A percentile compares a stretch with the other conserved stretches of the same genome.
Conservation (phyloP, 139 green algal species). For the Picochlorum sp. region DNA sequence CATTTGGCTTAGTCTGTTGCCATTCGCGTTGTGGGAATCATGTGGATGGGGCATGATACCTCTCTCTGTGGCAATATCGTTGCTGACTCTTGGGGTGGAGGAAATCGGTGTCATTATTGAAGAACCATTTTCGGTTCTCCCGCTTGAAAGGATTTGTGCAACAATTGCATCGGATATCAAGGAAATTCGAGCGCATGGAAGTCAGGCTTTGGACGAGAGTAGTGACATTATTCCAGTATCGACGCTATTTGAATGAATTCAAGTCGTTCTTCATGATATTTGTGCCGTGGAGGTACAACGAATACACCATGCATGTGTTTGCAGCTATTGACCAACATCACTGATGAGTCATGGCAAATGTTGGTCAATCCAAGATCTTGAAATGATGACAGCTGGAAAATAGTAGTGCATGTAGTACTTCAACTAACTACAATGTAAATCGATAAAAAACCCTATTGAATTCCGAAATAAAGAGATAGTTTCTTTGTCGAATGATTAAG, state of each 20-base stretch:
- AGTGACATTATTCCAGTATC: not conserved
- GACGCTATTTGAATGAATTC: not conserved
- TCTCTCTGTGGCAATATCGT: constrained; percentile 33
- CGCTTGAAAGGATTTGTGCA: constrained; percentile 8
- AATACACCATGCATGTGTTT: too few relatives aligned
- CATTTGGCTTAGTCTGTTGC: constrained; percentile 70
- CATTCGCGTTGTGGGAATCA: constrained; percentile 53
- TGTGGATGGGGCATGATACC: constrained; percentile 34
- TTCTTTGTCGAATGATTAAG: not conserved
- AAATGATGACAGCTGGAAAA: not conserved
- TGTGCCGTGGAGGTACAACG: too few relatives aligned
- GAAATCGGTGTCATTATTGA: constrained; percentile 22
- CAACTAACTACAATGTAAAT: not conserved
- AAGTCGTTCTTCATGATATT: too few relatives aligned
- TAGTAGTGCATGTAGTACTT: not conserved
- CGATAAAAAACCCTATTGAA: not conserved
- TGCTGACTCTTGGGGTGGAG: constrained; percentile 60
- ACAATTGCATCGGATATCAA: constrained; percentile 24
- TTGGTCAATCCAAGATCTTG: too few relatives aligned
- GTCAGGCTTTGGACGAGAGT: not conserved
- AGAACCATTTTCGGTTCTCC: constrained; percentile 24
- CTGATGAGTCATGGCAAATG: too few relatives aligned
- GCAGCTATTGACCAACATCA: too few relatives aligned
- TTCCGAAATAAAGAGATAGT: not conserved
- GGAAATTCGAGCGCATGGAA: not conserved